Base-by-base conservation (phyloP, 768 basidiomycete genomes). In the Scleroderma bovista region DNA sequence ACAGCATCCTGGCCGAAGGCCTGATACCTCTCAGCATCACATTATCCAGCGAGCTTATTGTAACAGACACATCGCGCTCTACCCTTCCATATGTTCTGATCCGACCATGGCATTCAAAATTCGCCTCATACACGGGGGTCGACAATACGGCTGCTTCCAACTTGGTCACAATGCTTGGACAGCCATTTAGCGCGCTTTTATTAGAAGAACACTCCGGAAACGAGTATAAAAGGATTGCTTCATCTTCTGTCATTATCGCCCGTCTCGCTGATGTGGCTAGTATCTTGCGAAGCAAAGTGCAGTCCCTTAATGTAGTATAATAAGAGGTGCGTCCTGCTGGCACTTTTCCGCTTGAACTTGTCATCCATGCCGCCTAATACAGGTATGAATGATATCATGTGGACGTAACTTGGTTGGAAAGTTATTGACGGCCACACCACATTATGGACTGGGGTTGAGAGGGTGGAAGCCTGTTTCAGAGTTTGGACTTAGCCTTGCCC, bases 181-280 rank as follows among this genome's bases (percentile, higher is more conserved):
- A 37, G 20, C 33, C 41, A 2, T 51, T 51, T n/a, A 37, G n/a
- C 20, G 50, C 44, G 3, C 34, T 51, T 36, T 36, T 51, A 5
- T 37, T 46, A 31, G 20, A 9, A 17, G 42, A 31, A 26, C 43
- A 23, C 22, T 20, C 24, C 2, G 16, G 45, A 3, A 44, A 23
- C 23, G 50, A 51, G 34, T 51, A 51, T 29, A 51, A 39, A 16
- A 36, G 50, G 37, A 39, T 39, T 31, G 45, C 45, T 20, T 24
- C 48, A 11, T 32, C 31, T 34, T 24, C 16, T 24, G 2, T 33
- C 37, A 34, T 49, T 15, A 19, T 16, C 4, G 23, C 22, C 15
- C 16, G 13, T 22, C 41, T 22, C 11, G 12, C 29, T 12, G 38
- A 17, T 7, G 23, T 34, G 33, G 39, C 47, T 47, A 51, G 50